Evolutionary conservation across 1,139 yeast species (phyloP), one percentile per base, ranked within the genome.

Genomic region (Blastobotrys proliferans): DNA sequence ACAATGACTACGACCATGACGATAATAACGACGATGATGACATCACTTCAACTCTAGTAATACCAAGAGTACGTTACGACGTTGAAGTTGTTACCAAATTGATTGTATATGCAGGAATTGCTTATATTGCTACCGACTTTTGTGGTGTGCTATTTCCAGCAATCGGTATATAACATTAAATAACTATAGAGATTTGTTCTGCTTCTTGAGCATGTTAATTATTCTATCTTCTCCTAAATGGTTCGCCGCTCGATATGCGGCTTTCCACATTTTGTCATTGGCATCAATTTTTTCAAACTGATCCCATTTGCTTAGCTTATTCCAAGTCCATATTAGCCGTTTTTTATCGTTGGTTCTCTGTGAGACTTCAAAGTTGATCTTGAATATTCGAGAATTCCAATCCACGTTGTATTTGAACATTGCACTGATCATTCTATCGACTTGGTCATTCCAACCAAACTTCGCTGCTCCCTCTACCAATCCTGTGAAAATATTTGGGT

Each of bases 21-120:
- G n/a, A n/a, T n/a, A n/a, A n/a, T n/a, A n/a, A n/a, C n/a, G 55
- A 54, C 16, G 58, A 51, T 25, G 49, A 51, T 14, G 53, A 56
- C 14, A 52, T 59, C 44, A 45, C 53, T 40, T 53, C 63, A 1
- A 47, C 53, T 68, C 35, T 77, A 66, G 58, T 70, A 62, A 56
- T 51, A 17, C 69, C 70, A 2, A 57, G 72, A 26, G 61, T 77
- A 9, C 68, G 88, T 43, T 81, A 79, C 55, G 92, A 83, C 50
- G 81, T 83, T 24, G 90, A 82, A 51, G 83, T 83, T 14, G 67
- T 84, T 35, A 86, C 92, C 10, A 70, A 90, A 55, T 62, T 84
- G 46, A 67, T 82, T 16, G 83, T 85, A 1, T 87, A 87, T 61
- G 79, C 83, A 2, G 95, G 95, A 0, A 76, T 86, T 21, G 70